Percentiles rank a stretch among this genome's conserved stretches.
phyloP scores from a whole-genome alignment of 2,329 filamentous ascomycete genomes.

The Colletotrichum plurivorum region DNA sequence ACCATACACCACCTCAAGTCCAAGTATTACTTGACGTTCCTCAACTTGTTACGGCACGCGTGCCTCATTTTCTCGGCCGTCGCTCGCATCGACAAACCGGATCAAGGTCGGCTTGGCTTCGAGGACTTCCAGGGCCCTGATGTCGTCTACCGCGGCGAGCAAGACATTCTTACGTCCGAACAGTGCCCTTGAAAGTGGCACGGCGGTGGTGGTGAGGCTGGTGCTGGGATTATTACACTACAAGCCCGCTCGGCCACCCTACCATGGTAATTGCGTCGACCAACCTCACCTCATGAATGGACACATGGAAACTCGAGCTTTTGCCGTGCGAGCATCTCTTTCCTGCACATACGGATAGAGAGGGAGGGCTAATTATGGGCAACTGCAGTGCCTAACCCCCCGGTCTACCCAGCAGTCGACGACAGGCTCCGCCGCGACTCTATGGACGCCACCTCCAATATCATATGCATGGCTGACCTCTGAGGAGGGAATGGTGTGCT shows the following conservation, averaged over 20 bases:
- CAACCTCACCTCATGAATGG: slow-evolving; percentile 4
- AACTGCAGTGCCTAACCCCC: neutral
- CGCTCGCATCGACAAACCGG: slow-evolving; percentile 1
- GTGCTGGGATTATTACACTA: neutral
- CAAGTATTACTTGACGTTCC: slow-evolving; percentile 3
- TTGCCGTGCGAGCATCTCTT: slow-evolving; percentile 8
- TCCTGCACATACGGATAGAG: slow-evolving; percentile 14
- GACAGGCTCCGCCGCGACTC: slow-evolving; percentile 8
- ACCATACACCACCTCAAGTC: no score
- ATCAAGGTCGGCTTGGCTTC: slow-evolving; percentile 10
- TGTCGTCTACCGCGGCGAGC: neutral
- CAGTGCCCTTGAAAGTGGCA: neutral
- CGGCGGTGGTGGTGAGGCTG: slow-evolving; percentile 7
- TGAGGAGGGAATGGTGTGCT: slow-evolving; percentile 23
- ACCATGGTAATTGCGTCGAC: neutral
- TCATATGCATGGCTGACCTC: slow-evolving; percentile 38
- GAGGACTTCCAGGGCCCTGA: neutral
- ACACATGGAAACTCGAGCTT: neutral
- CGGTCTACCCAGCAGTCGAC: slow-evolving; percentile 4
- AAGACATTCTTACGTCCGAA: slow-evolving; percentile 1
- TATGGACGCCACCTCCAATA: slow-evolving; percentile 40
- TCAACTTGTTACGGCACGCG: neutral
- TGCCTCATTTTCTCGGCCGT: slow-evolving; percentile 2
- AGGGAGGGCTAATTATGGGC: slow-evolving; percentile 11
- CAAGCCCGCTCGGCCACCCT: neutral